Percentiles rank a stretch among this genome's conserved stretches.
phyloP scores from a whole-genome alignment of 2,329 filamentous ascomycete genomes.

The Neopestalotiopsis sp. region DNA sequence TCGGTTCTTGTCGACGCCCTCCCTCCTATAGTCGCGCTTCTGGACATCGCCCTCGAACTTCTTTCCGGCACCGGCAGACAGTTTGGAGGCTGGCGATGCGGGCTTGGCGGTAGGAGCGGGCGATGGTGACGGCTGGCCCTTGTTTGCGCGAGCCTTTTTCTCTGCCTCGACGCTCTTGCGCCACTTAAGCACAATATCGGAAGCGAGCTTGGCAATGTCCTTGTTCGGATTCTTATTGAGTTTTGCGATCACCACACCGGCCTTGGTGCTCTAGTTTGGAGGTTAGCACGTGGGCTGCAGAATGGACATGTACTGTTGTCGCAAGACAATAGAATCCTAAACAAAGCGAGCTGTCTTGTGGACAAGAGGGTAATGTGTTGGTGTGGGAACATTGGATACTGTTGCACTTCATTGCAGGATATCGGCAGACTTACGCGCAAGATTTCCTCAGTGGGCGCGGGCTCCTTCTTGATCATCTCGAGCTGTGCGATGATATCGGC shows the following conservation, averaged over 20 bases:
- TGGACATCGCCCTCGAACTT: slow-evolving; percentile 70
- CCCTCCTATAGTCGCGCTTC: slow-evolving; percentile 82
- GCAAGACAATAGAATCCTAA: not conserved
- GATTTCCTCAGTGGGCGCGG: slow-evolving; percentile 86
- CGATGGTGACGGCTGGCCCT: slow-evolving; percentile 59
- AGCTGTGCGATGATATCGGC: slow-evolving; percentile 76
- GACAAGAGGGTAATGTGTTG: no score
- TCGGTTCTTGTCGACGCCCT: slow-evolving; percentile 78
- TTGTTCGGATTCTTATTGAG: slow-evolving; percentile 78
- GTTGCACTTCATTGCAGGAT: not conserved
- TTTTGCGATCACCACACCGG: slow-evolving; percentile 88
- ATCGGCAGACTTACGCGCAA: slow-evolving; percentile 69
- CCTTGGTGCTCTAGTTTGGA: slow-evolving; percentile 72
- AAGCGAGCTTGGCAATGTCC: slow-evolving; percentile 77
- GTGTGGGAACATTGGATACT: no score
- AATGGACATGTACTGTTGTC: not conserved
- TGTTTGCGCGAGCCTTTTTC: slow-evolving; percentile 52
- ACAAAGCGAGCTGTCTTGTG: not conserved
- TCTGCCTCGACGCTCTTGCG: slow-evolving; percentile 76
- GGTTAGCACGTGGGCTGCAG: not conserved
- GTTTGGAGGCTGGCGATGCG: slow-evolving; percentile 36
- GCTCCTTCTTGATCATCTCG: slow-evolving; percentile 78
- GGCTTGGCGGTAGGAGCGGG: slow-evolving; percentile 43
- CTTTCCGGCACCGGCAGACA: slow-evolving; percentile 49
- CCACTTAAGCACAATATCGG: slow-evolving; percentile 88